These are phyloP conservation scores for Clavariopsis aquatica DNA, from an alignment of 495 filamentous ascomycete species.

Conservation along the genomic window DNA sequence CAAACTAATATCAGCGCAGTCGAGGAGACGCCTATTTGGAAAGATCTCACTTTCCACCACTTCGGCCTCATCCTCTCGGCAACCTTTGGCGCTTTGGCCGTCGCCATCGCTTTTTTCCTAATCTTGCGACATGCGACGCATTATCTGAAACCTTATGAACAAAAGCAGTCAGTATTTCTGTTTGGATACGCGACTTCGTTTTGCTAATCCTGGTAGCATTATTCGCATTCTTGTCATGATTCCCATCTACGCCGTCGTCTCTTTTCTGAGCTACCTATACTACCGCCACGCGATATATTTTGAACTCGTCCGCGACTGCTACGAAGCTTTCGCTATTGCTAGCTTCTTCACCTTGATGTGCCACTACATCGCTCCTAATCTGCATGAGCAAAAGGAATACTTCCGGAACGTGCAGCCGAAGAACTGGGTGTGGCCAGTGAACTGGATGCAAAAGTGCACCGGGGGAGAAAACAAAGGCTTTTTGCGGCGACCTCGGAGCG, in stretches of 20 bases:
- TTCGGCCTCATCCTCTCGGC: conserved; percentile 54
- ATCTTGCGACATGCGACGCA: conserved; percentile 78
- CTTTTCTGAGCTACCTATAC: conserved; percentile 74
- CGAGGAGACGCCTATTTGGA: conserved; percentile 26
- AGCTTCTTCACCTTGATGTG: conserved; percentile 90
- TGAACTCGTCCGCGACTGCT: conserved; percentile 78
- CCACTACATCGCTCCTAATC: conserved; percentile 74
- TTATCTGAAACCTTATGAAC: conserved; percentile 80
- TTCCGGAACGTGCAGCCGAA: conserved; percentile 70
- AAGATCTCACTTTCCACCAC: conserved; percentile 56
- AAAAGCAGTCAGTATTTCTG: conserved; percentile 64
- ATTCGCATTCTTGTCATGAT: conserved; percentile 93
- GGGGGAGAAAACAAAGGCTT: conserved; percentile 61
- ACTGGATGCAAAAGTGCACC: conserved; percentile 67
- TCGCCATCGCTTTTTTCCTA: conserved; percentile 60
- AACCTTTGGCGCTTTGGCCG: conserved; percentile 57
- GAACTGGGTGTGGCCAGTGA: conserved; percentile 75
- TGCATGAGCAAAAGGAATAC: conserved; percentile 86
- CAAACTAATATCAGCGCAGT: conserved; percentile 14
- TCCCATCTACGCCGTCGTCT: conserved; percentile 77
- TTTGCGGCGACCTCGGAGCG: conserved; percentile 75
- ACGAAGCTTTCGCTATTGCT: conserved; percentile 89
- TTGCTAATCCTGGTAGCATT: conserved; percentile 52
- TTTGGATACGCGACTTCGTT: neutral
- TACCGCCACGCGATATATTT: conserved; percentile 84